phyloP scores from a whole-genome alignment of 768 basidiomycete species.

The Serendipita sp. region DNA sequence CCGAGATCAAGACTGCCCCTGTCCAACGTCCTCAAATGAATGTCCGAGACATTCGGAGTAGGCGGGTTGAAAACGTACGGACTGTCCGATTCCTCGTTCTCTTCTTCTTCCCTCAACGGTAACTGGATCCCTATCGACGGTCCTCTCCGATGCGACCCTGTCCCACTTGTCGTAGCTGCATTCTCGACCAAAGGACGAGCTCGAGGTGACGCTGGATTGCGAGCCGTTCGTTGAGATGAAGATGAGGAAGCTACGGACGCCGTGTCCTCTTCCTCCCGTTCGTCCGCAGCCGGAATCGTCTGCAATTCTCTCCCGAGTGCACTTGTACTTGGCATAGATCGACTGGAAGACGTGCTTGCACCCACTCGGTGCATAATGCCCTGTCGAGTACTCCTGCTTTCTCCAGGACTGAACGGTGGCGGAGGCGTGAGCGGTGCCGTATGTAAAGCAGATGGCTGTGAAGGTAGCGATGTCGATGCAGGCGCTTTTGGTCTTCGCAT shows the following conservation, averaged over 20 bases:
- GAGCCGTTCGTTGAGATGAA: neutral
- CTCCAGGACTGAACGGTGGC: conserved; percentile 38
- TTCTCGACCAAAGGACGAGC: neutral
- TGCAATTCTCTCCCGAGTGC: neutral
- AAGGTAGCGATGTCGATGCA: conserved; percentile 17
- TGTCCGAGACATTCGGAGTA: conserved; percentile 71
- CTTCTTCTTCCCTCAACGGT: conserved; percentile 5
- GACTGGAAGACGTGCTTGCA: conserved; percentile 34
- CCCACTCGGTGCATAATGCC: conserved; percentile 21
- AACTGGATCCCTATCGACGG: conserved; percentile 1
- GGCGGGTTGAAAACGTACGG: conserved; percentile 63
- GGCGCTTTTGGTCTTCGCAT: conserved; percentile 37
- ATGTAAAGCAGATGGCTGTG: conserved; percentile 10
- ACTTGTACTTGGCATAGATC: conserved; percentile 25
- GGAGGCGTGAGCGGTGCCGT: conserved; percentile 35
- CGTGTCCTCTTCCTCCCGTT: conserved; percentile 18
- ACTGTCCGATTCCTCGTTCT: conserved; percentile 21
- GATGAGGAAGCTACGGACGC: neutral
- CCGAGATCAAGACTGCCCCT: neutral
- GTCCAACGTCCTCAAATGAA: conserved; percentile 53
- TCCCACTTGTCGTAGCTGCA: neutral
- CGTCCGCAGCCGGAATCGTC: conserved; percentile 4
- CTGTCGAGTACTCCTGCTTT: neutral
- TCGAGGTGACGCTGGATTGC: neutral
- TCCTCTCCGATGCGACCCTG: neutral